These are phyloP conservation scores for Ambrosia trifida DNA, from an alignment of 129 eudicot genomes.

Conservation along the genomic window DNA sequence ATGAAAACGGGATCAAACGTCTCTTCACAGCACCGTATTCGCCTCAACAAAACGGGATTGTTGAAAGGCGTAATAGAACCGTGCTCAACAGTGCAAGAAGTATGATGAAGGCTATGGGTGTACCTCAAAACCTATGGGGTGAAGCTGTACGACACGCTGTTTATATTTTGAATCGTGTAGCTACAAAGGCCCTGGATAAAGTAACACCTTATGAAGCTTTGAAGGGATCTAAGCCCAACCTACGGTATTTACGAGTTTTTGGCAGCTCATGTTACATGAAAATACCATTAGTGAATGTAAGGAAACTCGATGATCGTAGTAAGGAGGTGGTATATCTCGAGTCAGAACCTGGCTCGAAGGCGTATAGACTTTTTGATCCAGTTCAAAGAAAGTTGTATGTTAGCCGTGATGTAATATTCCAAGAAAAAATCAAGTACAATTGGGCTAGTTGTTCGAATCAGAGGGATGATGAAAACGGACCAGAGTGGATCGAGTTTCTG, in stretches of 20 bases:
- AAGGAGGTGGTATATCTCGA: neutral
- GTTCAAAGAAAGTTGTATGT: neutral
- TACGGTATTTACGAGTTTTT: no score
- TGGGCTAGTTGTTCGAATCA: neutral
- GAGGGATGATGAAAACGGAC: neutral
- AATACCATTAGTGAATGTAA: neutral
- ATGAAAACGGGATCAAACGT: neutral
- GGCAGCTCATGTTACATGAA: neutral
- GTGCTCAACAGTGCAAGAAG: neutral
- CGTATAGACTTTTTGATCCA: neutral
- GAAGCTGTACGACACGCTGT: neutral
- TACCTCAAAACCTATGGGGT: neutral
- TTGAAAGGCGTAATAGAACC: neutral
- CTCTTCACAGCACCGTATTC: neutral
- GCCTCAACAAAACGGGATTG: neutral
- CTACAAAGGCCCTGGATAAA: neutral
- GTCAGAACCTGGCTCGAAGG: neutral
- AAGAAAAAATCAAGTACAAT: no score
- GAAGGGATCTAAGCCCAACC: no score
- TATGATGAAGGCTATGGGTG: neutral
- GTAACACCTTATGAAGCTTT: neutral
- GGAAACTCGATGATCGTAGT: neutral
- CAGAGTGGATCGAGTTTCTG: neutral
- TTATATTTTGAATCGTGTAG: neutral
- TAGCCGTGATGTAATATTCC: neutral